Percentiles rank a stretch among this genome's conserved stretches.
phyloP scores from a whole-genome alignment of 1,284 basidiomycete species.

The Ustilago nuda region DNA sequence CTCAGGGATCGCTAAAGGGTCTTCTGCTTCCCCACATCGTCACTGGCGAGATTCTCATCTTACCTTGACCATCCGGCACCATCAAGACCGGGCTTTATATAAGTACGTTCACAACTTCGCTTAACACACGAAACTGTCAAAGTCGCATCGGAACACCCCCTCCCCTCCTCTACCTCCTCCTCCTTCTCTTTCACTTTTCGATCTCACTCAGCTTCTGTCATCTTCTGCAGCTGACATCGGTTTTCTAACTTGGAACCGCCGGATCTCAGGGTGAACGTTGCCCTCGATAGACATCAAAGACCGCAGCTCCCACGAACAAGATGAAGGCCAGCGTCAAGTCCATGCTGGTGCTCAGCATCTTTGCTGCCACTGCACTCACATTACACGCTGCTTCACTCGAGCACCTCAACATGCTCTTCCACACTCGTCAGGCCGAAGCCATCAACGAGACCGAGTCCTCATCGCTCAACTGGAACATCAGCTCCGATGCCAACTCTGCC shows the following conservation, averaged over 20 bases:
- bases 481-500: slow-evolving; percentile 37
- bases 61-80: background rate
- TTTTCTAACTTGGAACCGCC: background rate
- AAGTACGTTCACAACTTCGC: slow-evolving; percentile 24
- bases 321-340: slow-evolving; percentile 36
- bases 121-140: slow-evolving; percentile 1
- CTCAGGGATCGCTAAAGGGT: slow-evolving; percentile 7
- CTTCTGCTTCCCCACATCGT: slow-evolving; percentile 1
- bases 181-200: background rate
- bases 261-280: background rate
- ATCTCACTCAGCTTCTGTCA: background rate
- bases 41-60: background rate
- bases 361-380: slow-evolving; percentile 26
- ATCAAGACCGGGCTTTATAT: slow-evolving; percentile 12
- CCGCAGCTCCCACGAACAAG: background rate
- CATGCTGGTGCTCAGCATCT: slow-evolving; percentile 38
- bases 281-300: background rate
- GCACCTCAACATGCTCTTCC: slow-evolving; percentile 26
- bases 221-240: background rate
- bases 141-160: background rate
- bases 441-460: slow-evolving; percentile 15
- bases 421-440: slow-evolving; percentile 20
- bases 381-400: slow-evolving; percentile 35
- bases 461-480: slow-evolving; percentile 32
- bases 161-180: background rate